phyloP scores from a whole-genome alignment of 257 asterid species.

The Ballota nigra region DNA sequence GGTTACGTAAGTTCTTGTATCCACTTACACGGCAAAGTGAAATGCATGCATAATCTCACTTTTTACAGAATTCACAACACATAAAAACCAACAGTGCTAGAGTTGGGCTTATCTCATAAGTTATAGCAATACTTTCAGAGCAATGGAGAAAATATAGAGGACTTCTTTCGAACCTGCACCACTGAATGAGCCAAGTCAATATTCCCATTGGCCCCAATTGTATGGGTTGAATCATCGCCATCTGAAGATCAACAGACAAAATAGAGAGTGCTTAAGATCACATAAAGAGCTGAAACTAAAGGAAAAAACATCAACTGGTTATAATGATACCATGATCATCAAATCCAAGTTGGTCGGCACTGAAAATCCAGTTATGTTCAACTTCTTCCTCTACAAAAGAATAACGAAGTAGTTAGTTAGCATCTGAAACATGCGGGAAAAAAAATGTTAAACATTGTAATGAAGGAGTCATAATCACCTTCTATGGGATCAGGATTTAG shows the following conservation, averaged over 20 bases:
- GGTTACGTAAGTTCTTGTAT: background rate
- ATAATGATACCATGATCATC: slow-evolving; percentile 43
- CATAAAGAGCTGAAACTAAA: background rate
- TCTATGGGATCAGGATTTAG: slow-evolving; percentile 83
- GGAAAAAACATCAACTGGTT: background rate
- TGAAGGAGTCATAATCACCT: slow-evolving; percentile 34
- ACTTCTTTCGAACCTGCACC: slow-evolving; percentile 38
- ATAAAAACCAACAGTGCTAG: background rate
- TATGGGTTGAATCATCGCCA: slow-evolving; percentile 46
- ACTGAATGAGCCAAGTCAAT: slow-evolving; percentile 67
- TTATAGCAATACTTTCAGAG: background rate
- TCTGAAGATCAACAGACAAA: slow-evolving; percentile 30
- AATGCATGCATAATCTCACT: background rate
- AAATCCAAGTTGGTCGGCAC: slow-evolving; percentile 70
- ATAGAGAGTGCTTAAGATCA: background rate
- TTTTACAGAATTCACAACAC: too few relatives aligned
- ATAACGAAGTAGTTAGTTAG: slow-evolving; percentile 9
- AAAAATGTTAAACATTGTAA: background rate
- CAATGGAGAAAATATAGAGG: background rate
- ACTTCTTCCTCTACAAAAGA: slow-evolving; percentile 49
- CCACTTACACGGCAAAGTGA: background rate
- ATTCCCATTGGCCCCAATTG: slow-evolving; percentile 79
- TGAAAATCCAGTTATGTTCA: slow-evolving; percentile 79
- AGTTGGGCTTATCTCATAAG: background rate
- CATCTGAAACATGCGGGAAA: background rate